These are phyloP conservation scores for Usnea hakonensis DNA, from an alignment of 495 filamentous ascomycete species.

Conservation along the genomic window DNA sequence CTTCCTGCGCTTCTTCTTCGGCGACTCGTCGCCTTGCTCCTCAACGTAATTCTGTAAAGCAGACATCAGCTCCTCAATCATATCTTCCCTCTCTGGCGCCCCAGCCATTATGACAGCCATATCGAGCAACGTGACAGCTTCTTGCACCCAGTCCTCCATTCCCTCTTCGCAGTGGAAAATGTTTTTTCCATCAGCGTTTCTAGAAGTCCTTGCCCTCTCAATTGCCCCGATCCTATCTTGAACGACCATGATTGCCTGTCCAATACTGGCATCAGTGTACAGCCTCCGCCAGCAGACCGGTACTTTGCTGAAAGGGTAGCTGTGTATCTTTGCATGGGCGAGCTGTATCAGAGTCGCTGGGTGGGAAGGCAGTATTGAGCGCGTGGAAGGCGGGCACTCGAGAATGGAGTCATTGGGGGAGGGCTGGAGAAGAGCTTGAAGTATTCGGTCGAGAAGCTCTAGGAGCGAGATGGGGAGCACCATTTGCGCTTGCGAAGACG, in stretches of 20 bases:
- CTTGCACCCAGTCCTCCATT: constrained; percentile 29
- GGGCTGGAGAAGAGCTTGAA: constrained; percentile 14
- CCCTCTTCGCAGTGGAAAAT: neutral
- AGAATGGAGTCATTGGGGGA: constrained; percentile 37
- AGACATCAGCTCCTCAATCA: constrained; percentile 48
- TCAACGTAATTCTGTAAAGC: constrained; percentile 10
- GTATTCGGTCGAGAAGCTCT: neutral
- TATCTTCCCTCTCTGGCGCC: constrained; percentile 52
- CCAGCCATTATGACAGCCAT: constrained; percentile 78
- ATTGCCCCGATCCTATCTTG: constrained; percentile 20
- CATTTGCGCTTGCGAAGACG: neutral
- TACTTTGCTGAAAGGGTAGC: constrained; percentile 69
- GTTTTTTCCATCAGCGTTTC: constrained; percentile 4
- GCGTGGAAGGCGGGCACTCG: constrained; percentile 31
- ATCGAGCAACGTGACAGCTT: constrained; percentile 61
- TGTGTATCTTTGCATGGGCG: constrained; percentile 58
- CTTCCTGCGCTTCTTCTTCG: constrained; percentile 26
- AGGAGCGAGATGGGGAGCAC: neutral
- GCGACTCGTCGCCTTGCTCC: neutral
- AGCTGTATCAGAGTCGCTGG: constrained; percentile 36
- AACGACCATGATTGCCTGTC: constrained; percentile 47
- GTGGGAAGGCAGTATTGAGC: constrained; percentile 30
- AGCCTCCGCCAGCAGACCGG: constrained; percentile 66
- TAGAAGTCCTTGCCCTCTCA: constrained; percentile 12
- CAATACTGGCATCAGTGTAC: constrained; percentile 68